Conservation (phyloP, 169 alveolate species). For the Eimeria maxima region DNA sequence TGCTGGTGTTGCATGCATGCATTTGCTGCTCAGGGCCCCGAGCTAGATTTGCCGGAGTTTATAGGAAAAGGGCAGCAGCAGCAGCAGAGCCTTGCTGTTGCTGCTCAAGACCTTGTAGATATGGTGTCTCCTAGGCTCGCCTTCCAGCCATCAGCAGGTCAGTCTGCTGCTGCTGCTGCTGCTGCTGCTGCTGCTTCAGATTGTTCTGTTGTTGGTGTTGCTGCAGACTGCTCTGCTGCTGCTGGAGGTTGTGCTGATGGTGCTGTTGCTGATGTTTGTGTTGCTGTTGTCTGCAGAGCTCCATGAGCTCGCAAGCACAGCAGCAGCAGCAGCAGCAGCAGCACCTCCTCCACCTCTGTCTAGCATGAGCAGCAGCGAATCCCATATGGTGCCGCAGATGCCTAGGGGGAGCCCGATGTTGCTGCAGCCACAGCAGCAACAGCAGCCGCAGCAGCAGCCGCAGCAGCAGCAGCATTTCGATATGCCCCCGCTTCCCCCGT, state of each 20-base stretch:
- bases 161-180: constrained; percentile 21
- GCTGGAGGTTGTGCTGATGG: not conserved
- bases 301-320: not conserved
- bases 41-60: not conserved
- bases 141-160: constrained; percentile 29
- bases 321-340: too few species aligned
- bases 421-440: constrained; percentile 22
- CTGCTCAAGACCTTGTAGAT: constrained; percentile 52
- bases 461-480: not conserved
- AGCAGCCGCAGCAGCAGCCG: constrained; percentile 38
- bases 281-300: not conserved
- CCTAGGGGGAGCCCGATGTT: not conserved
- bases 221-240: too few species aligned
- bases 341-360: not conserved
- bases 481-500: constrained; percentile 1
- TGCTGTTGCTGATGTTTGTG: not conserved
- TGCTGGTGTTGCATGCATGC: not conserved
- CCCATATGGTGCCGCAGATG: not conserved
- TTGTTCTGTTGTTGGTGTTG: not conserved
- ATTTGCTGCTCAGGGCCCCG: not conserved
- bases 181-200: constrained; percentile 27
- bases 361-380: constrained; percentile 56
- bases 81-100: constrained; percentile 26
- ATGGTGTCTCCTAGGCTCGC: constrained; percentile 50
- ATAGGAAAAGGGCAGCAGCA: too few species aligned